Percentiles rank a stretch among this genome's conserved stretches.
Evolutionary conservation across 2,329 filamentous ascomycete species (phyloP).

Genomic region (Verticillium tricorpus): DNA sequence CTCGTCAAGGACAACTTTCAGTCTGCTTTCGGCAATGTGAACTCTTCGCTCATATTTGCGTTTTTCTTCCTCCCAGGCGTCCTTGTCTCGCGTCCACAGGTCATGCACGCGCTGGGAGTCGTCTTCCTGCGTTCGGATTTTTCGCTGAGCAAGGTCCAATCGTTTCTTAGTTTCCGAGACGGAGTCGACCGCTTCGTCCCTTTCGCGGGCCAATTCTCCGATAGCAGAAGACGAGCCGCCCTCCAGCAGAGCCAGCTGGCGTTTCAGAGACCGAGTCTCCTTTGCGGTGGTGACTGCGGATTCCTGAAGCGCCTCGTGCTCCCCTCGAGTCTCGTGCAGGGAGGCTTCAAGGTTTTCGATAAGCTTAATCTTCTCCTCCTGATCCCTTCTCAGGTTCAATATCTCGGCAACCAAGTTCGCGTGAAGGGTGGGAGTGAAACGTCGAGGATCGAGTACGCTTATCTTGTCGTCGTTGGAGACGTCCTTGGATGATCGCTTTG

Average conservation of each 20-base stretch:
- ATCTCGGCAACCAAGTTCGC: conserved; percentile 95
- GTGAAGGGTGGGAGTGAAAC: conserved; percentile 93
- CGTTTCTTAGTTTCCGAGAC: conserved; percentile 69
- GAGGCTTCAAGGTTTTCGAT: conserved; percentile 80
- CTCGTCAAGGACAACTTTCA: conserved; percentile 83
- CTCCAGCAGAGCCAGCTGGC: conserved; percentile 82
- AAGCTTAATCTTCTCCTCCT: conserved; percentile 82
- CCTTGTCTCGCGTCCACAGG: conserved; percentile 79
- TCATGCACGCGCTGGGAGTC: conserved; percentile 73
- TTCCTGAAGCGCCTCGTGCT: conserved; percentile 67
- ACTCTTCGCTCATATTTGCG: conserved; percentile 78
- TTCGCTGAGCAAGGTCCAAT: conserved; percentile 74
- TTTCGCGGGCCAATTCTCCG: conserved; percentile 76
- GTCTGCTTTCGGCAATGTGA: conserved; percentile 81
- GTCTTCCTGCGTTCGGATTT: conserved; percentile 73
- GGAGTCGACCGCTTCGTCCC: conserved; percentile 75
- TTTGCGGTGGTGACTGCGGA: conserved; percentile 61
- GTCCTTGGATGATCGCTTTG: conserved; percentile 54
- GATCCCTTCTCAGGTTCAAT: conserved; percentile 75
- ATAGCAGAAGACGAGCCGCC: conserved; percentile 83
- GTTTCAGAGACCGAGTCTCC: conserved; percentile 75
- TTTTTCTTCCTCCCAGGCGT: conserved; percentile 78
- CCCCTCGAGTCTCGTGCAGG: conserved; percentile 65
- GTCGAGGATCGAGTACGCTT: conserved; percentile 75
- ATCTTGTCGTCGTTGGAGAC: conserved; percentile 63